Percentiles rank a stretch among this genome's conserved stretches.
phyloP scores from a whole-genome alignment of 2,329 filamentous ascomycete genomes.

The Cladobotryum mycophilum region DNA sequence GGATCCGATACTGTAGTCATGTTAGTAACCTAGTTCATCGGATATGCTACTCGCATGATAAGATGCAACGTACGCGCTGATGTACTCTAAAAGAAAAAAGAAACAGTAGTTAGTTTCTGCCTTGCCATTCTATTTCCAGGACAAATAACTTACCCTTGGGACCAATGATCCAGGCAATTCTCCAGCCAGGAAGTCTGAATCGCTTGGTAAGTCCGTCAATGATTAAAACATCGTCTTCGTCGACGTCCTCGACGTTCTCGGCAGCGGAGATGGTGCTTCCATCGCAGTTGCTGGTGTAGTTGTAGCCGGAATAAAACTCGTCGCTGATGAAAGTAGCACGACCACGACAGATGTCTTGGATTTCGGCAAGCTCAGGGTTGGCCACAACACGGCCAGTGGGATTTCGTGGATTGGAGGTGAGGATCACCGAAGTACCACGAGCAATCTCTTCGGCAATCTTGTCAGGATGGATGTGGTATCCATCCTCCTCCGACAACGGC shows the following conservation, averaged over 20 bases:
- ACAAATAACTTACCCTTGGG: conserved; percentile 55
- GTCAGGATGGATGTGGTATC: conserved; percentile 88
- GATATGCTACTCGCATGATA: not conserved
- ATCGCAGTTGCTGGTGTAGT: conserved; percentile 89
- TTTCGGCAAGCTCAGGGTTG: conserved; percentile 79
- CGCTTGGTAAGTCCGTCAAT: conserved; percentile 96
- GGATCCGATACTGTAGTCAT: conserved; percentile 58
- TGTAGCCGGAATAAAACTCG: conserved; percentile 95
- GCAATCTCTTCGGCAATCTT: conserved; percentile 90
- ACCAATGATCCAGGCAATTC: conserved; percentile 91
- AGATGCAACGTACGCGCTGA: conserved; percentile 59
- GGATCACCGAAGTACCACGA: conserved; percentile 77
- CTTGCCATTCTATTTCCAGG: not conserved
- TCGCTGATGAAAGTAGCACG: conserved; percentile 90
- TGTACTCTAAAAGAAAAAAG: conserved; percentile 58
- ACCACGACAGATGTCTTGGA: conserved; percentile 88
- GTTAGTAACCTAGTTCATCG: conserved; percentile 5
- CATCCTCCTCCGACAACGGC: conserved; percentile 75
- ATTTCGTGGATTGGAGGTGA: conserved; percentile 94
- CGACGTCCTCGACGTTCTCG: conserved; percentile 82
- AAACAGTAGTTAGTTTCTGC: not conserved
- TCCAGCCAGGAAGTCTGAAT: conserved; percentile 92
- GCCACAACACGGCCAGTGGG: conserved; percentile 83
- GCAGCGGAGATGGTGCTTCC: conserved; percentile 84
- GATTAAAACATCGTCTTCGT: conserved; percentile 85